Evolutionary conservation across 1,139 yeast species (phyloP), one percentile per base, ranked within the genome.

Genomic region (Trichomonascaceae sp.): DNA sequence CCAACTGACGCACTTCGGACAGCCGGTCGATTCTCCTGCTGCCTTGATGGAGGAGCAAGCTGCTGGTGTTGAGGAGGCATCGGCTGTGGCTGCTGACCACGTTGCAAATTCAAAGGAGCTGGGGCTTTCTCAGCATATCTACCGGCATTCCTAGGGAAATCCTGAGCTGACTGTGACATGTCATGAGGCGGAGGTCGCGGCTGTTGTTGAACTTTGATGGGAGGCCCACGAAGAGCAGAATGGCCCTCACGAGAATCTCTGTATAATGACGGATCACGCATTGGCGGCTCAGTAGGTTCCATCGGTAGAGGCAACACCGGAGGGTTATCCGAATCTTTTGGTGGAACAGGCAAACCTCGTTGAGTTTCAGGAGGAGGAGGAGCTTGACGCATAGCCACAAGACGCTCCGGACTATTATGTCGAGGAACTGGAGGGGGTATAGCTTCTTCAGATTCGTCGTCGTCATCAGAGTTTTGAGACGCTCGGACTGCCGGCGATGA

Each of bases 1-100:
- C 72, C 72, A 43, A 65, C 67, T 6, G 70, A 66, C 8, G 67
- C 67, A 20, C 64, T 59, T 49, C 71, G 63, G 51, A 65, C 66
- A 36, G 17, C 41, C 17, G 41, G 41, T 13, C 68, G 70, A 15
- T 46, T 30, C 43, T 32, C 17, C 20, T 15, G 19, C 3, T 43
- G 51, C 4, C 45, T n/a, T 32, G 36, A 30, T 13, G 49, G 45
- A 22, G 48, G 43, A n/a, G 24, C 41, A 44, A 20, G 50, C 15
- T 44, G 32, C 24, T 41, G 38, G 20, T 36, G 47, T 22, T 36
- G 52, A 15, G 45, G 44, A 13, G 36, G 48, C 17, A 20, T 41
- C 30, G 45, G 32, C 38, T 52, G 55, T 9, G 43, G 49, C 18
- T n/a, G 46, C 44, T 43, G 50, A 27, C 43, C 24, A 17, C 39